Evolutionary conservation across 108 stramenopile genomes (phyloP).

Genomic region (Skeletonema tropicum): DNA sequence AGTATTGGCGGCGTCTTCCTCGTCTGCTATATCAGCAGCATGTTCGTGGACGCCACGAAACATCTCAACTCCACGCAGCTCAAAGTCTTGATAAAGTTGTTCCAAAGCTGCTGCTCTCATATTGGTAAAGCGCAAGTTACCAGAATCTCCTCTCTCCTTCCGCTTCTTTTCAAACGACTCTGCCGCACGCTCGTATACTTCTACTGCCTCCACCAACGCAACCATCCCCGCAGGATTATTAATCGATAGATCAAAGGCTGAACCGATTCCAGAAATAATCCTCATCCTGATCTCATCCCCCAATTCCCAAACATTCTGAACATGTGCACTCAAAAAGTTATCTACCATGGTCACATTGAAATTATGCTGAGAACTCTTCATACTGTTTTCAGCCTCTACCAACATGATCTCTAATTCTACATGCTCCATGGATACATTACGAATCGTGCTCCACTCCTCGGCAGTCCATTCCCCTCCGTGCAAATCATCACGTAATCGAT

Average conservation of each 20-base stretch:
- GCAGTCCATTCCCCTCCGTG: constrained; percentile 84
- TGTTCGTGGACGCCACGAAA: constrained; percentile 73
- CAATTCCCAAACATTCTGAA: constrained; percentile 92
- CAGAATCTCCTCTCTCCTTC: constrained; percentile 40
- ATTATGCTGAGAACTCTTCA: constrained; percentile 58
- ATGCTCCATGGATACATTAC: constrained; percentile 82
- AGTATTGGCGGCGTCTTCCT: constrained; percentile 65
- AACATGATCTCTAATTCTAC: constrained; percentile 88
- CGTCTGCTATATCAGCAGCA: constrained; percentile 68
- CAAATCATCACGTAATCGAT: constrained; percentile 83
- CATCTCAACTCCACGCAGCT: constrained; percentile 74
- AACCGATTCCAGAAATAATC: constrained; percentile 77
- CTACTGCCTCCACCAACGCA: constrained; percentile 88
- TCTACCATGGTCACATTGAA: constrained; percentile 78
- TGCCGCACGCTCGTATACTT: constrained; percentile 83
- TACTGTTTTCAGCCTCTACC: constrained; percentile 87
- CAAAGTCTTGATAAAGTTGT: constrained; percentile 86
- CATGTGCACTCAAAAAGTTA: constrained; percentile 80
- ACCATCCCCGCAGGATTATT: constrained; percentile 90
- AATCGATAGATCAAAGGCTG: constrained; percentile 83
- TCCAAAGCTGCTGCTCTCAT: constrained; percentile 87
- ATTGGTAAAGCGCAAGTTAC: constrained; percentile 78
- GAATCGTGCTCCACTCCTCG: constrained; percentile 83
- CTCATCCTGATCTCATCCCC: constrained; percentile 89
- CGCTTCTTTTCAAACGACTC: constrained; percentile 73